Base-by-base conservation (phyloP, 495 filamentous ascomycete genomes). In the Chlorociboria aeruginascens region DNA sequence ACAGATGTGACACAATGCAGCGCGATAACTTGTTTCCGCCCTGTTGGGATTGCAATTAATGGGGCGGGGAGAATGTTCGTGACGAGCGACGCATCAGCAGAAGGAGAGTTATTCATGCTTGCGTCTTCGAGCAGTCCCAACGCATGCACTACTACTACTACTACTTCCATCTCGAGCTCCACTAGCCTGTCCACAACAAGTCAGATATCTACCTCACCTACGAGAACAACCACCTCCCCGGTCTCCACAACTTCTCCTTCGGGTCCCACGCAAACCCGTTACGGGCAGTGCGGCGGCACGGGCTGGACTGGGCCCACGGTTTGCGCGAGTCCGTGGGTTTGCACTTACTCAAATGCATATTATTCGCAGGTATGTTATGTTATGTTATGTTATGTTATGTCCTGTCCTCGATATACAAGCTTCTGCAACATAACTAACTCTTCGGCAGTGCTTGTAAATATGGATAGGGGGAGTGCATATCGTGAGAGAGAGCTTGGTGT, bases 31-130 rank as follows among this genome's bases (percentile, higher is more conserved):
- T 83, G 79, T 53, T 70, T 78, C 44, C 59, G 78, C 32, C 78
- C 78, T 1, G 75, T 69, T 1, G 75, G 75, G 4, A 48, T 81
- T 31, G 69, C 65, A n/a, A 64, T 74, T 6, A 74, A 79, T 58
- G 46, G 9, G 2, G 14, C 55, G 13, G 69, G 68, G 8, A 58
- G 75, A 35, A 34, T 82, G 28, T 82, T 71, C 49, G 69, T 82
- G 59, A 74, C 67, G 31, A 73, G 69, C 13, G 78, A 81, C 50
- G 50, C 65, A 7, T 73, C 69, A 12, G 74, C 77, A 1, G 76
- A 81, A 28, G 78, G 75, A 1, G 78, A 81, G 58, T 57, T 82
- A 11, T 80, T 25, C 20, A 2, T 25, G 20, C 20, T 25, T 25
- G 20, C 2, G 4, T 25, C 20, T 25, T 25, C 20, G 20, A 25